phyloP scores from a whole-genome alignment of 225 moss, liverwort and hornwort species.

The Straminergon stramineum region DNA sequence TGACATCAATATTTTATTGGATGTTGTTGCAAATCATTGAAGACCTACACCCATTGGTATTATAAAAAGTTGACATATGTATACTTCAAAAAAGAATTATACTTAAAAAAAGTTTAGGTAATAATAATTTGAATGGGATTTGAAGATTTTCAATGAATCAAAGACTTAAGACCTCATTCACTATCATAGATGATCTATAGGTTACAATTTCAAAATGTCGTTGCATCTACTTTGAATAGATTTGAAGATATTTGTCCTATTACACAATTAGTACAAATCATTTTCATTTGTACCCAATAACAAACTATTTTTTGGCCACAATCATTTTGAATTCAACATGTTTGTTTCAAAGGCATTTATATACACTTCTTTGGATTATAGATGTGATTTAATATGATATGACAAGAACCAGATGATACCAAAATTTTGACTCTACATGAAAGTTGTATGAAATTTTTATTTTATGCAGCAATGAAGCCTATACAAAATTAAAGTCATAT shows the following conservation, averaged over 20 bases:
- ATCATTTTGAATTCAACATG: background rate
- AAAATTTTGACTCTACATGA: background rate
- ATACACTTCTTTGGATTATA: background rate
- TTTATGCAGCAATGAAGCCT: accelerated
- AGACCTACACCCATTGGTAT: background rate
- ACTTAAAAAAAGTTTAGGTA: background rate
- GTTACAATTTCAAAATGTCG: background rate
- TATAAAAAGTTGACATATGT: accelerated
- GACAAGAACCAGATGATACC: background rate
- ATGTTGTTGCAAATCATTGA: background rate
- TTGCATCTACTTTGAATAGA: background rate
- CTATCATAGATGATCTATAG: background rate
- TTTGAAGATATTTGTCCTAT: background rate
- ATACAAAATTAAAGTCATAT: background rate
- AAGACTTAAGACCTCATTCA: background rate
- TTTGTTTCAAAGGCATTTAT: background rate
- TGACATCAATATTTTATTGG: background rate
- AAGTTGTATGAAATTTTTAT: background rate
- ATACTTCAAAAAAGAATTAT: background rate
- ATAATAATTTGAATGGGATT: background rate
- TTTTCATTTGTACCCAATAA: background rate
- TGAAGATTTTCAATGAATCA: background rate
- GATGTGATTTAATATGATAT: background rate
- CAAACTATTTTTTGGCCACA: background rate
- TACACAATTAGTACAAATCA: background rate